A percentile compares a stretch with the other conserved stretches of the same genome.
phyloP scores from a whole-genome alignment of 2,329 filamentous ascomycete genomes.

The Macrophomina pseudophaseolina region DNA sequence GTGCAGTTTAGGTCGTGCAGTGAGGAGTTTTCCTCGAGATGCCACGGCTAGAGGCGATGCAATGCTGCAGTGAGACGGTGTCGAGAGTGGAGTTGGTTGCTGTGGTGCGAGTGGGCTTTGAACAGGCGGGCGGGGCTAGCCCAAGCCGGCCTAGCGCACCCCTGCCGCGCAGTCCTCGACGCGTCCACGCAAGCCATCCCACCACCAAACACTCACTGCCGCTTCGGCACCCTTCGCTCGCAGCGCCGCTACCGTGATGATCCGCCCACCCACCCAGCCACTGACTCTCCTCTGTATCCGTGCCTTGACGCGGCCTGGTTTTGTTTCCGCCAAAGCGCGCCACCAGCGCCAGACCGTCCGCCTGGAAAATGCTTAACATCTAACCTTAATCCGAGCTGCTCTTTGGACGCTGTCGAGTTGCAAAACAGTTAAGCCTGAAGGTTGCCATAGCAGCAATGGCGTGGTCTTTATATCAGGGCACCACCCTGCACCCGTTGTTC shows the following conservation, averaged over 20 bases:
- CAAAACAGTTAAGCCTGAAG: too few species aligned
- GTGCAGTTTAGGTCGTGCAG: too few species aligned
- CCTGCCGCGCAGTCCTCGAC: neutral
- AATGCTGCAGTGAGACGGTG: too few species aligned
- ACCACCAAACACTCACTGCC: neutral
- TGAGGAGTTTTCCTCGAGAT: too few species aligned
- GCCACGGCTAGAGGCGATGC: too few species aligned
- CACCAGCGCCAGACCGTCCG: neutral
- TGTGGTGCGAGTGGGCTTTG: neutral
- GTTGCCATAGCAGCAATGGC: too few species aligned
- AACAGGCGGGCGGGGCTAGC: neutral
- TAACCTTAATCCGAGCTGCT: neutral
- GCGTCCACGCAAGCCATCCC: slow-evolving; percentile 10
- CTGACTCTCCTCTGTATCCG: neutral
- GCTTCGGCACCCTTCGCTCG: neutral
- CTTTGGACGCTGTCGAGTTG: neutral
- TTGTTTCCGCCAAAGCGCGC: neutral
- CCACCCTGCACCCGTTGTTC: neutral
- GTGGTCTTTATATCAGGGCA: too few species aligned
- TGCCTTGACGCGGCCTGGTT: neutral
- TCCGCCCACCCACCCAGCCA: neutral
- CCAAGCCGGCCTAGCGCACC: neutral
- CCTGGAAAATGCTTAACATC: neutral
- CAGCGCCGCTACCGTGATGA: neutral
- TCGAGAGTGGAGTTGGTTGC: neutral